phyloP scores from a whole-genome alignment of 768 basidiomycete genomes.

The Tephrocybe sp. region DNA sequence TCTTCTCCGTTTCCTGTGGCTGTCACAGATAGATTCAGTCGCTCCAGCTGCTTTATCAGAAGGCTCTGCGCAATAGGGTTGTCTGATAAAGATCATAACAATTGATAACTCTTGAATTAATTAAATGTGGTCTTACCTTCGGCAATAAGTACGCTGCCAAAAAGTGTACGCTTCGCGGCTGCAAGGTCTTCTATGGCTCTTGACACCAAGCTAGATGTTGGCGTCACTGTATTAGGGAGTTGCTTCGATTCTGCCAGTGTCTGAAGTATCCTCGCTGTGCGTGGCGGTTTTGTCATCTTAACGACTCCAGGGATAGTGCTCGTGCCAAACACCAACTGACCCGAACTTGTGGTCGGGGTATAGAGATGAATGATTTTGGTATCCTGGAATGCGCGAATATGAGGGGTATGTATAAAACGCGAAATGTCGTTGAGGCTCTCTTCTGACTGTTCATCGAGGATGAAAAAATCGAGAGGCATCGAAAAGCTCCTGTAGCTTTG shows the following conservation, averaged over 20 bases:
- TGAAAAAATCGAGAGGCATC: slow-evolving; percentile 54
- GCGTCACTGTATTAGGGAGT: slow-evolving; percentile 41
- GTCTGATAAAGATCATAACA: slow-evolving; percentile 34
- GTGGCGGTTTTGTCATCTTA: slow-evolving; percentile 71
- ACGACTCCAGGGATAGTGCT: slow-evolving; percentile 53
- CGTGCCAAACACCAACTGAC: slow-evolving; percentile 47
- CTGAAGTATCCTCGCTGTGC: slow-evolving; percentile 57
- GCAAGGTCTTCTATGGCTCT: slow-evolving; percentile 45
- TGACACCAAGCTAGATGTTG: slow-evolving; percentile 32
- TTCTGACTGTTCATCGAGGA: slow-evolving; percentile 68
- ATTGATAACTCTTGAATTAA: background rate
- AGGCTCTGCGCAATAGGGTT: slow-evolving; percentile 70
- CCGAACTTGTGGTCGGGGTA: slow-evolving; percentile 63
- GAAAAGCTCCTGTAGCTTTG: slow-evolving; percentile 25
- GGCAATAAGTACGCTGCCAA: slow-evolving; percentile 67
- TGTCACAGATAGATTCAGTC: slow-evolving; percentile 55
- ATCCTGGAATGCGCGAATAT: slow-evolving; percentile 36
- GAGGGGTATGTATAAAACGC: slow-evolving; percentile 40
- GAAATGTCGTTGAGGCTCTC: slow-evolving; percentile 54
- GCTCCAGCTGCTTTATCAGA: slow-evolving; percentile 63
- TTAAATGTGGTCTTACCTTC: slow-evolving; percentile 45
- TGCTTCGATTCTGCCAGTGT: slow-evolving; percentile 60
- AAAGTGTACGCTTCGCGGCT: slow-evolving; percentile 51
- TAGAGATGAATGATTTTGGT: slow-evolving; percentile 71
- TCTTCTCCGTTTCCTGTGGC: slow-evolving; percentile 69